Base-by-base conservation (phyloP, 1,139 yeast genomes). In the Zygotorulaspora mrakii region DNA sequence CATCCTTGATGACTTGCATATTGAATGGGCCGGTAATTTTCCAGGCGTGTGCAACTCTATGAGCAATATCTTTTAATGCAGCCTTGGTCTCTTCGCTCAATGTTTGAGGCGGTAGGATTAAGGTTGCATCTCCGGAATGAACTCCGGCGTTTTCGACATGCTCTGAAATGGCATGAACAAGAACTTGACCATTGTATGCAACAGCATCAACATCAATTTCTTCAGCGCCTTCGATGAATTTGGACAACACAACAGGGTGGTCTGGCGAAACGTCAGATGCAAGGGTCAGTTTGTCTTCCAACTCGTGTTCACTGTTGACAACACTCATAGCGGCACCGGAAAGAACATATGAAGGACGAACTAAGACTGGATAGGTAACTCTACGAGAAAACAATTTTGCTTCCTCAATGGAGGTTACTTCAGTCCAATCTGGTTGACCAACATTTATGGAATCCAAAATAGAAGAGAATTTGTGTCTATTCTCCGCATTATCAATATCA, bases 251-350 rank as follows among this genome's bases (percentile, higher is more conserved):
- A 48, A 91, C 98, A 18, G 98, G 98, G 63, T 91, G 94, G 57
- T 91, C 98, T 45, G 84, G 84, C 18, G 96, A 86, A 40, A 91
- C 96, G 56, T 85, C 82, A 33, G 95, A 81, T 37, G 98, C 98
- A 57, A 83, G 79, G 43, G 82, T 77, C 56, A 91, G 73, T 64
- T 89, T 86, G 41, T 77, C 65, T 54, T 82, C 94, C 54, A 91
- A 75, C 64, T 91, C 97, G 43, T 75, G 70, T 61, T 80, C 79
- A 48, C 75, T 76, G 64, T 79, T 77, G 53, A 91, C 88, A 38
- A 88, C 96, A 50, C 94, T 82, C 98, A 91, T 91, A 44, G 98
- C 98, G 46, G 98, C 98, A 69, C 98, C 98, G 44, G 96, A 85
- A 50, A 91, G 74, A 35, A 91, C 98, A 59, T 91, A 91, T 1